A percentile compares a stretch with the other conserved stretches of the same genome.
Evolutionary conservation across 257 asterid species (phyloP).

Genomic region (Nicotiana sylvestris): DNA sequence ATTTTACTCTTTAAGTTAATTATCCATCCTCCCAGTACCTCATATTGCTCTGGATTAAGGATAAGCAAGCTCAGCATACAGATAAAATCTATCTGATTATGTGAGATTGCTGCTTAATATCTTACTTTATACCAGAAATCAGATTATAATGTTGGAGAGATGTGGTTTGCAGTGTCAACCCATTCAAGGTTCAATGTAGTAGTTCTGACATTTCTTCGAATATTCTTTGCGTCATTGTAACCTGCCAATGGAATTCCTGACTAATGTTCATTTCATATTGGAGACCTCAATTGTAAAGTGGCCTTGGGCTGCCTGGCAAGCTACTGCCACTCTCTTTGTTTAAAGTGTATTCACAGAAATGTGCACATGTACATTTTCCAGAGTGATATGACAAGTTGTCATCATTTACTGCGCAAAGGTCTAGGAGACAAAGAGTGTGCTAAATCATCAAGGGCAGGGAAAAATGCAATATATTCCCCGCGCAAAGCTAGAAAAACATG

Average conservation of each 20-base stretch:
- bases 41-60: not conserved
- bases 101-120: not conserved
- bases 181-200: not conserved
- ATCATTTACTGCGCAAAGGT: not conserved
- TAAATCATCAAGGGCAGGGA: not conserved
- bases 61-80: not conserved
- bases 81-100: not conserved
- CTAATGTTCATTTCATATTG: not conserved
- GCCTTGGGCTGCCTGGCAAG: not conserved
- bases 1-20: not conserved
- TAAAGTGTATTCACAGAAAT: not conserved
- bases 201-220: not conserved
- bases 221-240: not conserved
- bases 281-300: not conserved
- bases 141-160: not conserved
- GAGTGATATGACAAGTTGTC: not conserved
- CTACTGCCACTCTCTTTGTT: not conserved
- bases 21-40: not conserved
- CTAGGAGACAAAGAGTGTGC: not conserved
- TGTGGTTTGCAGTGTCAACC: not conserved
- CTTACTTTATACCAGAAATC: not conserved
- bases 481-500: not conserved
- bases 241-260: not conserved
- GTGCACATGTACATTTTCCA: not conserved
- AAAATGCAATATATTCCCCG: not conserved